Conservation (phyloP, 169 alveolate genomes). For the Plasmodium chabaudi region DNA sequence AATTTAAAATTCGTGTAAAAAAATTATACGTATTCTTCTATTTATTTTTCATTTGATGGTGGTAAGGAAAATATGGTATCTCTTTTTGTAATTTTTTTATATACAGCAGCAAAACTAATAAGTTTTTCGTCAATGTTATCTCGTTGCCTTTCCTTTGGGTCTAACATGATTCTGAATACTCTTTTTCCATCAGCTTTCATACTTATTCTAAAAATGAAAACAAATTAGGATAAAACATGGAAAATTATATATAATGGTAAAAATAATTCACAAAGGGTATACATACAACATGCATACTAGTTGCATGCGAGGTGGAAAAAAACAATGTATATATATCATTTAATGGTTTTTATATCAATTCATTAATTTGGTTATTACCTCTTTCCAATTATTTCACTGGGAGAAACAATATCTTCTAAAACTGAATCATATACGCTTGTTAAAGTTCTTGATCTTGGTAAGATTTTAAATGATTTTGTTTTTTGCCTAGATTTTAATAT, state of each 20-base stretch:
- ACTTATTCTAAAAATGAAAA: constrained; percentile 87
- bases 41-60: constrained; percentile 75
- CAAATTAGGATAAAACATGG: not conserved
- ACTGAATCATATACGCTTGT: constrained; percentile 96
- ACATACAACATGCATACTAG: not conserved
- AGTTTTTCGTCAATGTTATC: constrained; percentile 95
- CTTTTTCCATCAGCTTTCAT: constrained; percentile 95
- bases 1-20: constrained; percentile 26
- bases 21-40: not conserved
- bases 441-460: constrained; percentile 96
- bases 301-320: not conserved
- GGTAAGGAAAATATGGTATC: constrained; percentile 92
- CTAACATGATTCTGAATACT: constrained; percentile 93
- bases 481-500: constrained; percentile 91
- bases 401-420: constrained; percentile 96
- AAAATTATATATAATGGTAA: constrained; percentile 1
- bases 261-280: not conserved
- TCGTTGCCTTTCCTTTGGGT: constrained; percentile 96
- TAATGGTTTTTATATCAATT: not conserved
- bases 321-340: not conserved
- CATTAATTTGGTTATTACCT: constrained; percentile 71
- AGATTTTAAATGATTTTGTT: constrained; percentile 90
- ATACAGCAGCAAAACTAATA: constrained; percentile 95
- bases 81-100: constrained; percentile 94
- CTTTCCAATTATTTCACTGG: constrained; percentile 95